phyloP scores from a whole-genome alignment of 352 stramenopile species.

The Globisporangium camurandrum region DNA sequence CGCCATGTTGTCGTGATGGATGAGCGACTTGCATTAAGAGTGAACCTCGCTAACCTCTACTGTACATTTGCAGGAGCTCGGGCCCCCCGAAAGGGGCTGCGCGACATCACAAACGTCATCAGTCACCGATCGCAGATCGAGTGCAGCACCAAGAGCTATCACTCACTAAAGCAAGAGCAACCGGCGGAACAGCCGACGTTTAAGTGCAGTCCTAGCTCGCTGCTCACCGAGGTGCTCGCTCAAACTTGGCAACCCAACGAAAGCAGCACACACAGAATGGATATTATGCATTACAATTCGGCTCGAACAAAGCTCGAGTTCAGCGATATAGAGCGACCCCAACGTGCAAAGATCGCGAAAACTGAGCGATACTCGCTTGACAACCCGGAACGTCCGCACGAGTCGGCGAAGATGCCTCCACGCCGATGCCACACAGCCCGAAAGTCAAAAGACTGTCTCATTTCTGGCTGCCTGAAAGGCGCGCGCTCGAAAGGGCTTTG shows the following conservation, averaged over 20 bases:
- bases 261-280: neutral
- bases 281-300: neutral
- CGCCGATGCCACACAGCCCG: conserved; percentile 28
- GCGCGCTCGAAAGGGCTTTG: conserved; percentile 74
- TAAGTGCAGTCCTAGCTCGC: neutral
- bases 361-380: conserved; percentile 33
- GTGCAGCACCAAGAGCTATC: neutral
- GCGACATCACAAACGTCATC: conserved; percentile 2
- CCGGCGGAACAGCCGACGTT: neutral
- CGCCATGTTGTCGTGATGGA: too few species aligned
- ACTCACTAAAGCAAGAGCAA: neutral
- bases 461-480: conserved; percentile 64
- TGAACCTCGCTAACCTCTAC: too few species aligned
- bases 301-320: neutral
- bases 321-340: neutral
- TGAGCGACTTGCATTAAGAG: too few species aligned
- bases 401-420: neutral
- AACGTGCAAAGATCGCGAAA: neutral
- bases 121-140: neutral
- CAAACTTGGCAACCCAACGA: neutral
- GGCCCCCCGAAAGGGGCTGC: neutral
- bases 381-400: conserved; percentile 10
- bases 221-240: neutral
- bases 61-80: neutral
- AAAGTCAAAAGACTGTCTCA: conserved; percentile 65